Percentiles rank a stretch among this genome's conserved stretches.
Evolutionary conservation across 306 rosid genomes (phyloP).

Genomic region (Cucumis melo): DNA sequence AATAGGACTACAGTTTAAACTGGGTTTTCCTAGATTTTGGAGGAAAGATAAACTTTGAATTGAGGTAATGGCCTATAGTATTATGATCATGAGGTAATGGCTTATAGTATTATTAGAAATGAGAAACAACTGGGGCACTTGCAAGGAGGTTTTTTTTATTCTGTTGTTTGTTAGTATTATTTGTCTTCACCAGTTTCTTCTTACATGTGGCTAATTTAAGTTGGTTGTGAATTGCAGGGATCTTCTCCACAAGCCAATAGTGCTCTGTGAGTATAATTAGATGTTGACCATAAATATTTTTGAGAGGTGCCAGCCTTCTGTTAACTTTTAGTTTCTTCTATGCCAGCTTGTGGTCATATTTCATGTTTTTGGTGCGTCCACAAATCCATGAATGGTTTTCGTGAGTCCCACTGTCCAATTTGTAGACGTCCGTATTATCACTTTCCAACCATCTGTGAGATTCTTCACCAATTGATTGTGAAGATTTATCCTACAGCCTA

Average conservation of each 20-base stretch:
- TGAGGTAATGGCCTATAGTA: not conserved
- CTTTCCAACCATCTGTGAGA: conserved; percentile 58
- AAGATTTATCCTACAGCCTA: conserved; percentile 54
- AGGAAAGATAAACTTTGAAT: not conserved
- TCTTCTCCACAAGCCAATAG: conserved; percentile 73
- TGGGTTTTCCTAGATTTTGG: not conserved
- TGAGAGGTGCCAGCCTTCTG: not conserved
- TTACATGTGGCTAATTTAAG: conserved; percentile 7
- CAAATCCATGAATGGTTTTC: conserved; percentile 27
- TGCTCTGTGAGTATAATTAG: conserved; percentile 48
- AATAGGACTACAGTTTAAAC: not conserved
- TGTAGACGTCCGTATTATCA: conserved; percentile 57
- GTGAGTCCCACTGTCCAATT: conserved; percentile 57
- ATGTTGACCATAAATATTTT: not conserved
- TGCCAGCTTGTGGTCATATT: conserved; percentile 83
- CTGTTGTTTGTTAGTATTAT: not conserved
- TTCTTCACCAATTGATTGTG: conserved; percentile 64
- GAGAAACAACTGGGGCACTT: not conserved
- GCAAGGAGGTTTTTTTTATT: not conserved
- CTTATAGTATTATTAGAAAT: not conserved
- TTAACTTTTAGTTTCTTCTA: not conserved
- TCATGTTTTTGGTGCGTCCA: conserved; percentile 92
- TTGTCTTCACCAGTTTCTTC: not conserved
- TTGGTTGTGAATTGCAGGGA: conserved; percentile 47
- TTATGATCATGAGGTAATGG: not conserved